Percentiles rank a stretch among this genome's conserved stretches.
Evolutionary conservation across 164 flowering plant species (phyloP).

Genomic region (Magnolia changhungtana): DNA sequence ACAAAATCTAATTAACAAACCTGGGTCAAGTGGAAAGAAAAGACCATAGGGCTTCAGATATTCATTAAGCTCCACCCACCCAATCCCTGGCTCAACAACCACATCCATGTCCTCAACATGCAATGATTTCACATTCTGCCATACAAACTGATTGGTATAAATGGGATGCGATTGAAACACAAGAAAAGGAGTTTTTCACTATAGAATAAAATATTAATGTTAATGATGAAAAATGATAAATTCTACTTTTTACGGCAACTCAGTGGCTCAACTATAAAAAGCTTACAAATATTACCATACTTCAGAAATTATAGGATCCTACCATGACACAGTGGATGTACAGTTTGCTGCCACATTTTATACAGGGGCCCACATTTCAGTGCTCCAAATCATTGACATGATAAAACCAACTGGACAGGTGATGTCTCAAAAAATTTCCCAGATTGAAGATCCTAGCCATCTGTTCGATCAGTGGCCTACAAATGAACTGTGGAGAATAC

Average conservation of each 20-base stretch:
- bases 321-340: background rate
- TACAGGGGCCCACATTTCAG: too few relatives aligned
- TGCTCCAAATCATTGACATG: background rate
- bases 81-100: conserved; percentile 97
- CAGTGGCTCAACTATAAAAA: background rate
- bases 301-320: background rate
- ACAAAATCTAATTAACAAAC: conserved; percentile 24
- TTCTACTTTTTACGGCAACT: background rate
- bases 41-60: conserved; percentile 90
- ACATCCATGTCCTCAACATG: conserved; percentile 97
- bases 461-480: too few relatives aligned
- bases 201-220: background rate
- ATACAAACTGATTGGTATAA: background rate
- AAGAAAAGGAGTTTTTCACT: background rate
- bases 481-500: too few relatives aligned
- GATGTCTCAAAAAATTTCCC: background rate
- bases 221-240: background rate
- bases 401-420: background rate
- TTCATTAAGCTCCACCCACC: conserved; percentile 98
- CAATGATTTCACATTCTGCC: conserved; percentile 70
- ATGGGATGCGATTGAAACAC: background rate
- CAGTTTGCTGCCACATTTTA: too few relatives aligned
- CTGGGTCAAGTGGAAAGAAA: conserved; percentile 98
- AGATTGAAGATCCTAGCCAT: too few relatives aligned
- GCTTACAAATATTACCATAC: background rate